Evolutionary conservation across 495 filamentous ascomycete genomes (phyloP), one percentile per base, ranked within the genome.

Genomic region (Hyphodiscus hymeniophilus): DNA sequence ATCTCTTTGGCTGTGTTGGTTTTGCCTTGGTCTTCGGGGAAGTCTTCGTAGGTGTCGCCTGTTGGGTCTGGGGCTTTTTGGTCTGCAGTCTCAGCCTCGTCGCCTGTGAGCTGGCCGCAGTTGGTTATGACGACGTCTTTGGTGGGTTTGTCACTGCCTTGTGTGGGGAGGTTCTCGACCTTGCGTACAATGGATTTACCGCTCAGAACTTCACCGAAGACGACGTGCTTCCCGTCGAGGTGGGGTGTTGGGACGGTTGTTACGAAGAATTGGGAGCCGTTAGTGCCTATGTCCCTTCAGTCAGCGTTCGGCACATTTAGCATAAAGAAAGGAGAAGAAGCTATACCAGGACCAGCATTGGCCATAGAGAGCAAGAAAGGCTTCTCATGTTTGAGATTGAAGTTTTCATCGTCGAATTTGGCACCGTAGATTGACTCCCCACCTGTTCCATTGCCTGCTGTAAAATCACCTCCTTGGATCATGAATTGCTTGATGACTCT

Each of bases 381-480:
- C 54, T 87, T 87, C 55, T 92, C 85, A 67, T 98, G 92, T 76
- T 92, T 94, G 56, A 86, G 71, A 21, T 85, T 73, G 60, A 98
- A 97, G 65, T 94, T 95, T 74, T 99, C 92, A 60, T 99, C 92
- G 59, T 85, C 87, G 61, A 99, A 99, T 69, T 96, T 97, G 57
- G 86, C 85, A 60, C 92, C 92, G 63, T 99, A 99, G 65, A 99
- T 97, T 21, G 85, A 91, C 71, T 97, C 92, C 59, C 92, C 92
- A 45, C 92, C 92, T 20, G 94, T 97, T 45, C 92, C 87, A 64
- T 99, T 91, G 64, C 81, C 81, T 51, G 79, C 82, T 50, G 92
- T 99, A 75, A 97, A 99, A 70, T 99, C 92, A 68, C 92, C 92
- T 59, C 92, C 92, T 71, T 99, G 92, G 65, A 96, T 86, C 92